phyloP scores from a whole-genome alignment of 345 rosid species.

The Dipteronia dyeriana region DNA sequence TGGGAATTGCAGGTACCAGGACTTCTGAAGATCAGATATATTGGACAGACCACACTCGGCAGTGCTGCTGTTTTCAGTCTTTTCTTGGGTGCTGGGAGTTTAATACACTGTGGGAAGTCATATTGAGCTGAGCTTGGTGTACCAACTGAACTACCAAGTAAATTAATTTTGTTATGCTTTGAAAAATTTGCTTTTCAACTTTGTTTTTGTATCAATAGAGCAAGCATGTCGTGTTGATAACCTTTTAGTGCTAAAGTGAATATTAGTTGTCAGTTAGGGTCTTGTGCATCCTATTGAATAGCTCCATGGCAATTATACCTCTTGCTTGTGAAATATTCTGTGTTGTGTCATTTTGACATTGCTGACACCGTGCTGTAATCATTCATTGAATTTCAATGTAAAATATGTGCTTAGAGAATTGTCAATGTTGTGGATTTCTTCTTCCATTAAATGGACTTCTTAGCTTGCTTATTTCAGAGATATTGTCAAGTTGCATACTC shows the following conservation, averaged over 20 bases:
- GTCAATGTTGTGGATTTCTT: neutral
- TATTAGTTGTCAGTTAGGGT: neutral
- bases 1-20: constrained; percentile 64
- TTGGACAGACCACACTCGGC: constrained; percentile 87
- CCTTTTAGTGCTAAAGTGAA: neutral
- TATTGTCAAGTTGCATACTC: neutral
- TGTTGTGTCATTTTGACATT: neutral
- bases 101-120: neutral
- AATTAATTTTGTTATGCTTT: neutral
- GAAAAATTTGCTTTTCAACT: neutral
- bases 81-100: constrained; percentile 74
- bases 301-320: neutral
- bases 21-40: constrained; percentile 75
- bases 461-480: neutral
- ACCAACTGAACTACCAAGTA: neutral
- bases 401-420: neutral
- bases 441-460: neutral
- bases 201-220: neutral
- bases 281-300: neutral
- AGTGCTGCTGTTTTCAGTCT: constrained; percentile 96
- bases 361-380: neutral
- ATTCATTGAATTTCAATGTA: neutral
- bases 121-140: constrained; percentile 2
- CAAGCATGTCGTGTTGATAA: neutral
- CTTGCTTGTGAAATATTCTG: neutral